A percentile compares a stretch with the other conserved stretches of the same genome.
These are phyloP conservation scores for Aristolochia contorta DNA, from an alignment of 164 flowering plant species.

Conservation along the genomic window DNA sequence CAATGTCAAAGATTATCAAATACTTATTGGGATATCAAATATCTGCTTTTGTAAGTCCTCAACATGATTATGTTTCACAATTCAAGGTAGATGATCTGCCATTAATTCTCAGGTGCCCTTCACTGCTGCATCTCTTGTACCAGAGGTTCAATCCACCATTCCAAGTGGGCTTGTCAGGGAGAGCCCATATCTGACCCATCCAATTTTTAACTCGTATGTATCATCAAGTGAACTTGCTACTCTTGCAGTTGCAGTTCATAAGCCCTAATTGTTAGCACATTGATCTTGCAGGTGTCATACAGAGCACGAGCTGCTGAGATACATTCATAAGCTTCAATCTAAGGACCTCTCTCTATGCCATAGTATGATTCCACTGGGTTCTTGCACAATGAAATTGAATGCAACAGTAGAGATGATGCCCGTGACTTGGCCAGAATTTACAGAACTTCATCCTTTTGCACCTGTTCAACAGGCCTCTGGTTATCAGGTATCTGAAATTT, in stretches of 20 bases:
- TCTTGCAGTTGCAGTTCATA: conserved; percentile 11
- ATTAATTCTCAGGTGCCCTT: conserved; percentile 56
- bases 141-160: conserved; percentile 58
- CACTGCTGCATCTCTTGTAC: conserved; percentile 83
- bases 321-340: conserved; percentile 62
- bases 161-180: conserved; percentile 66
- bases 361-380: conserved; percentile 99
- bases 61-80: background rate
- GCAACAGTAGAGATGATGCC: conserved; percentile 99
- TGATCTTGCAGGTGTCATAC: conserved; percentile 62
- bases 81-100: background rate
- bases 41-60: background rate
- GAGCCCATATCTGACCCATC: conserved; percentile 77
- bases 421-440: conserved; percentile 83
- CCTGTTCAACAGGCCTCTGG: conserved; percentile 83
- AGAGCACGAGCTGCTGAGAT: conserved; percentile 92
- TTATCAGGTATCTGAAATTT: conserved; percentile 56
- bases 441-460: conserved; percentile 89
- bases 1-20: too few species aligned
- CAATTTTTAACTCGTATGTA: conserved; percentile 75
- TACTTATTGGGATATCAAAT: too few species aligned
- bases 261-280: background rate
- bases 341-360: conserved; percentile 96
- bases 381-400: conserved; percentile 97
- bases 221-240: background rate